phyloP scores from a whole-genome alignment of 2,329 filamentous ascomycete species.

The Phialophora macrospora region DNA sequence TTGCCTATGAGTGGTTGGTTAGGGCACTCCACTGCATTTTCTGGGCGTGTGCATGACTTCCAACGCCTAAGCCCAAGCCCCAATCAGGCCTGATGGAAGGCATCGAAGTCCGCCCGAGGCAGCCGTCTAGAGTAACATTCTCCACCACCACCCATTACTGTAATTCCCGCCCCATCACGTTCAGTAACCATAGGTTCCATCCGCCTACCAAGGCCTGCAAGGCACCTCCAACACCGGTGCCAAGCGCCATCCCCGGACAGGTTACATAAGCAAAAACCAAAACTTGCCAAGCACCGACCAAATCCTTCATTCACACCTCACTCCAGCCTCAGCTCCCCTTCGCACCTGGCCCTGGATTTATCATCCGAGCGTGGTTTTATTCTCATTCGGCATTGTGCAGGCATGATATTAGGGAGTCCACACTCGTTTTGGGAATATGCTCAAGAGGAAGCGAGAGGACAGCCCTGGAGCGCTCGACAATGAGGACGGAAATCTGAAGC shows the following conservation, averaged over 20 bases:
- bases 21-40: constrained; percentile 1
- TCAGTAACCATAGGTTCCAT: no score
- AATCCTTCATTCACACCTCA: background rate
- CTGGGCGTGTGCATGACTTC: background rate
- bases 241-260: background rate
- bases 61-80: background rate
- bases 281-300: background rate
- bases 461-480: constrained; percentile 16
- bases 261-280: background rate
- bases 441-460: constrained; percentile 40
- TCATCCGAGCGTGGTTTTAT: background rate
- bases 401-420: background rate
- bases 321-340: background rate
- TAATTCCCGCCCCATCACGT: no score
- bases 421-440: constrained; percentile 26
- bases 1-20: background rate
- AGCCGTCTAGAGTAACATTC: background rate
- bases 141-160: no score
- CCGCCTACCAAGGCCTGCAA: no score
- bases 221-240: no score
- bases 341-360: background rate
- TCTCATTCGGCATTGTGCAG: background rate
- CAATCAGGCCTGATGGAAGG: background rate
- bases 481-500: constrained; percentile 41
- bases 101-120: background rate